Evolutionary conservation across 106 monocot genomes (phyloP).

Genomic region (Dactylorhiza incarnata): DNA sequence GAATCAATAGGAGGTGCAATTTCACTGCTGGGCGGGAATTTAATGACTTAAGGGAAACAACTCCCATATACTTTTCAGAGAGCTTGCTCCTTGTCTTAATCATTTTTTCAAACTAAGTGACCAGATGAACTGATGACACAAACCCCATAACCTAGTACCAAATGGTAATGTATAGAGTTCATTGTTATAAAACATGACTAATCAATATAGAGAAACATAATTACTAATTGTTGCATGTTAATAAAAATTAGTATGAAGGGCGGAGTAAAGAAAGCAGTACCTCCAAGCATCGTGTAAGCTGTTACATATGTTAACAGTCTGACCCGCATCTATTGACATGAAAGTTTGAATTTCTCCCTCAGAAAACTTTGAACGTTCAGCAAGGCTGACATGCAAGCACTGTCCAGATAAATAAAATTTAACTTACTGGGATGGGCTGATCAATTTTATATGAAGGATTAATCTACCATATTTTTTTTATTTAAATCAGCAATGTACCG

Average conservation of each 20-base stretch:
- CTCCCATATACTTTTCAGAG: not conserved
- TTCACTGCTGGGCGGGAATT: too few relatives aligned
- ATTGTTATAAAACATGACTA: not conserved
- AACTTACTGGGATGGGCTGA: not conserved
- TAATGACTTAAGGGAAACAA: not conserved
- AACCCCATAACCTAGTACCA: not conserved
- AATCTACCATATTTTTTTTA: not conserved
- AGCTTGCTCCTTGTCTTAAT: not conserved
- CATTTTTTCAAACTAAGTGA: not conserved
- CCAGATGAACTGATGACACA: not conserved
- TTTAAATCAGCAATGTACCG: not conserved
- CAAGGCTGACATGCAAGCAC: constrained; percentile 66
- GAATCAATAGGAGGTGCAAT: too few relatives aligned
- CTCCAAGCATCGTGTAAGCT: constrained; percentile 99
- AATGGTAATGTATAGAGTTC: not conserved
- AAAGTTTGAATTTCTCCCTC: constrained; percentile 98
- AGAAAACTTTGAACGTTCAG: constrained; percentile 82
- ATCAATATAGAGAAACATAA: not conserved
- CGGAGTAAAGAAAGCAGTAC: constrained; percentile 24
- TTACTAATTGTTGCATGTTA: not conserved
- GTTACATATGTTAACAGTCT: constrained; percentile 80
- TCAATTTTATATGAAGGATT: not conserved
- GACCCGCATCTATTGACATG: constrained; percentile 93
- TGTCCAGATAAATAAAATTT: constrained; percentile 21
- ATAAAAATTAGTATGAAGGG: not conserved